Evolutionary conservation across 345 rosid species (phyloP).

Genomic region (Isatis tinctoria): DNA sequence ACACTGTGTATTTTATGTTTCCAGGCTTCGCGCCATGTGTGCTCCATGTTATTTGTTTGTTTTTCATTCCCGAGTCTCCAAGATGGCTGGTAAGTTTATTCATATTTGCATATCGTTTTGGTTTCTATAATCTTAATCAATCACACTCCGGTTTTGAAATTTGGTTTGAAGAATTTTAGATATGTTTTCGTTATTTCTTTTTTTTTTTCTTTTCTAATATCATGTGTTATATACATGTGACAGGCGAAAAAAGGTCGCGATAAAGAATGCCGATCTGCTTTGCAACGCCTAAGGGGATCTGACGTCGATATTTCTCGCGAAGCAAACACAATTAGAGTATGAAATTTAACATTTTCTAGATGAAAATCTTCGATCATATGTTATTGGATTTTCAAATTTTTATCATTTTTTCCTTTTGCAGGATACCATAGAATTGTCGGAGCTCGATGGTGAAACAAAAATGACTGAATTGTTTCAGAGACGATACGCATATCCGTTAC

Average conservation of each 20-base stretch:
- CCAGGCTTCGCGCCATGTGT: constrained; percentile 29
- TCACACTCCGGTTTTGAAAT: background rate
- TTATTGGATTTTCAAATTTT: background rate
- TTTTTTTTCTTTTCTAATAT: background rate
- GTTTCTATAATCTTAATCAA: background rate
- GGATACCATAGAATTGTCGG: constrained; percentile 26
- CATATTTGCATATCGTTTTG: background rate
- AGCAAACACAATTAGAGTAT: constrained; percentile 33
- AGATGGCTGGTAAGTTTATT: constrained; percentile 37
- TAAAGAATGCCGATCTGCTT: constrained; percentile 27
- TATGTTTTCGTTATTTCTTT: background rate
- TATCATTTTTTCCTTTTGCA: background rate
- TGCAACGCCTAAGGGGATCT: constrained; percentile 37
- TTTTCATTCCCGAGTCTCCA: constrained; percentile 39
- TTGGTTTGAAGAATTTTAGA: background rate
- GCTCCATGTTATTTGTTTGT: constrained; percentile 19
- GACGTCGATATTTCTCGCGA: constrained; percentile 35
- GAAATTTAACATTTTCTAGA: background rate
- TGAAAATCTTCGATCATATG: too few relatives aligned
- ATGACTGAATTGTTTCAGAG: constrained; percentile 33
- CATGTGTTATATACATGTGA: background rate
- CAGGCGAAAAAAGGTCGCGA: constrained; percentile 34
- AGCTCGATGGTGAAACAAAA: background rate
- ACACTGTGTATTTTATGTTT: constrained; percentile 2
- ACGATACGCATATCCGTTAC: constrained; percentile 29